A percentile compares a stretch with the other conserved stretches of the same genome.
phyloP scores from a whole-genome alignment of 306 rosid genomes.

The Cicer bijugum region DNA sequence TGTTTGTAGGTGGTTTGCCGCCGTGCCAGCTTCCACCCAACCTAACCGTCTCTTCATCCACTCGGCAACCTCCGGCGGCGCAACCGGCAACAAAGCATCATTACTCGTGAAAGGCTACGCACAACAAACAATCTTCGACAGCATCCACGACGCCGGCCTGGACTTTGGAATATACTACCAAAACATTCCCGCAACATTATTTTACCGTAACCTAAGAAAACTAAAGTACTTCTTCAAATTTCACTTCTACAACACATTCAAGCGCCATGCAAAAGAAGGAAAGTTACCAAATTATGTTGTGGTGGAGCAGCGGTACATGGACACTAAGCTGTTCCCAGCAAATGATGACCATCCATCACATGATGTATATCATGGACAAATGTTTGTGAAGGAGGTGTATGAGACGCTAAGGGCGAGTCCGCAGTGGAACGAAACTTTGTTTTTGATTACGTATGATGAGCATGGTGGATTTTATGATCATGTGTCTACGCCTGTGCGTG shows the following conservation, averaged over 20 bases:
- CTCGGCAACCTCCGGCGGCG: constrained; percentile 80
- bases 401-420: constrained; percentile 83
- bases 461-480: constrained; percentile 93
- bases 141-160: constrained; percentile 56
- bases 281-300: constrained; percentile 67
- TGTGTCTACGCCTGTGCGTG: constrained; percentile 71
- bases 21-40: constrained; percentile 82
- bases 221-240: constrained; percentile 62
- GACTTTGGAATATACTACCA: constrained; percentile 83
- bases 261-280: constrained; percentile 59
- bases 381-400: constrained; percentile 87
- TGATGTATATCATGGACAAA: constrained; percentile 81
- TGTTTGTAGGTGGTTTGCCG: constrained; percentile 78
- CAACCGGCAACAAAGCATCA: constrained; percentile 70
- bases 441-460: constrained; percentile 82
- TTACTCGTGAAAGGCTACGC: constrained; percentile 67
- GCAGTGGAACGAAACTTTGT: constrained; percentile 80
- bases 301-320: constrained; percentile 84
- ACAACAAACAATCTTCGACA: constrained; percentile 78
- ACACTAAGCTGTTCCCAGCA: constrained; percentile 56
- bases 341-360: constrained; percentile 96
- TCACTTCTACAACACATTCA: constrained; percentile 61
- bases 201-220: constrained; percentile 71
- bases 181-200: constrained; percentile 72
- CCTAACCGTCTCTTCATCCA: constrained; percentile 87